Base-by-base conservation (phyloP, 2,329 filamentous ascomycete species). In the Spiromastix sp. region DNA sequence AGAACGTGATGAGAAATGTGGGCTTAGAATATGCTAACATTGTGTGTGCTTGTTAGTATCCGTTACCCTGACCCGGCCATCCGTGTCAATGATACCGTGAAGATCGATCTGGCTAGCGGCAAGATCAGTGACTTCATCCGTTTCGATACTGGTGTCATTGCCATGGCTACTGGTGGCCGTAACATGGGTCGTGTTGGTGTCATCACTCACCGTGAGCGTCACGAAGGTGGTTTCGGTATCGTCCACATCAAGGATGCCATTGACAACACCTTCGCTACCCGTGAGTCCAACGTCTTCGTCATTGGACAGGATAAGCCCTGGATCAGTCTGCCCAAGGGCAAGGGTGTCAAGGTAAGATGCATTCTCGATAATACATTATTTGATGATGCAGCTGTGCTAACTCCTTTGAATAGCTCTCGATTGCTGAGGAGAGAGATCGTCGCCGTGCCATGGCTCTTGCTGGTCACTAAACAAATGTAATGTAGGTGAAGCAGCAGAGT, bases 161-260 rank as follows among this genome's bases (percentile, higher is more conserved):
- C 83, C 68, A 98, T 98, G 89, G 83, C 82, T 62, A 98, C 91
- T 56, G 91, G 91, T 81, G 91, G 91, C 80, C 91, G 89, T 66
- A 98, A 98, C 85, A 98, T 96, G 89, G 91, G 91, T 67, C 91
- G 91, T 89, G 89, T 98, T 63, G 91, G 91, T 83, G 89, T 96
- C 68, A 93, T 98, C 75, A 96, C 91, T 60, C 87, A 98, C 80
- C 89, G 91, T 77, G 91, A 98, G 79, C 85, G 91, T 60, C 91
- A 98, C 79, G 91, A 98, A 58, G 91, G 91, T 77, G 91, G 91
- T 69, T 98, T 98, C 84, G 93, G 93, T 79, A 93, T 98, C 62
- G 87, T 98, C 68, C 87, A 95, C 77, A 82, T 98, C 72, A 98
- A 98, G 84, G 91, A 98, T 64, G 89, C 87, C 61, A 89, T 98